Evolutionary conservation across 1,284 basidiomycete genomes (phyloP).

Genomic region (Mrakiaceae sp.): DNA sequence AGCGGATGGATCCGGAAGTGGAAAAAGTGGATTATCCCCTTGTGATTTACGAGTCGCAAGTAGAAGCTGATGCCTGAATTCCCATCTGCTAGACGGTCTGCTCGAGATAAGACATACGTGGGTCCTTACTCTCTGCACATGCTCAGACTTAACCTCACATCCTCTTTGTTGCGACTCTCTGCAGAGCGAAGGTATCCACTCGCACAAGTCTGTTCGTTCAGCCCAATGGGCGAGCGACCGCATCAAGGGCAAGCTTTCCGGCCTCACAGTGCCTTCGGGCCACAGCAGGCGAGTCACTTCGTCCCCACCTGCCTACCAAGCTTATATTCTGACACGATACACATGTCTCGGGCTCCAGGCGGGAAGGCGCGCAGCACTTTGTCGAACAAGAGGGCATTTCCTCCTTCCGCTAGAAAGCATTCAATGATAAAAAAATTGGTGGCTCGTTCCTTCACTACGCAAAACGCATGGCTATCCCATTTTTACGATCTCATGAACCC

Average conservation of each 20-base stretch:
- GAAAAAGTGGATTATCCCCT: not conserved
- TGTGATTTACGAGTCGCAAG: not conserved
- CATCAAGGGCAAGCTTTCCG: not conserved
- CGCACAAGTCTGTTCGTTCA: conserved; percentile 2
- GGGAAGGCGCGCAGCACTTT: not conserved
- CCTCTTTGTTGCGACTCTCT: not conserved
- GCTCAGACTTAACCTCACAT: not conserved
- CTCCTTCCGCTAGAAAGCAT: not conserved
- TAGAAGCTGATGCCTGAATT: not conserved
- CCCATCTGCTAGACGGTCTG: no score
- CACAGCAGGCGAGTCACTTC: not conserved
- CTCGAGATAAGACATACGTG: not conserved
- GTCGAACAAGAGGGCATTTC: not conserved
- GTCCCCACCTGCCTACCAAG: not conserved
- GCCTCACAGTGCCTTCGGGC: not conserved
- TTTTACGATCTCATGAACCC: no score
- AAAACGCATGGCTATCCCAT: no score
- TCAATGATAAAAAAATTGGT: no score
- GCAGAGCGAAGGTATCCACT: conserved; percentile 8
- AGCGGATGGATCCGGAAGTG: not conserved
- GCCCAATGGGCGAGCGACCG: conserved; percentile 11
- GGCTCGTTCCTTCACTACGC: no score
- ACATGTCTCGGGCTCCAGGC: not conserved
- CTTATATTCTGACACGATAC: not conserved
- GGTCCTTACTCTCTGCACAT: not conserved